Percentiles rank a stretch among this genome's conserved stretches.
Evolutionary conservation across 148 eudicot genomes (phyloP).

Genomic region (Pouteria glomerata): DNA sequence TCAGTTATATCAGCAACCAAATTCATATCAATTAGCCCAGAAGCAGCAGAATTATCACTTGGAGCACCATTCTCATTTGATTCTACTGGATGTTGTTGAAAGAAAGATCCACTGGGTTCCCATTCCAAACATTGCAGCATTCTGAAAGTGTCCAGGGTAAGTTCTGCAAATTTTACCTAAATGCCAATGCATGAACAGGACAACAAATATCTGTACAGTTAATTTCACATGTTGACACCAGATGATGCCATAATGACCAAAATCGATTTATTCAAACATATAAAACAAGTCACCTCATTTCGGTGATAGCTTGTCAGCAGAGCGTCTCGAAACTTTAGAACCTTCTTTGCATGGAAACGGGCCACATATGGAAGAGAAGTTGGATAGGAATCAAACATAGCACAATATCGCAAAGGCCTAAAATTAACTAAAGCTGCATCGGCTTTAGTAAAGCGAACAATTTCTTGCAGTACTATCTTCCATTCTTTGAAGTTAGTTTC

Average conservation of each 20-base stretch:
- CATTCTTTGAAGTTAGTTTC: constrained; percentile 85
- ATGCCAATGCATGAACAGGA: constrained; percentile 14
- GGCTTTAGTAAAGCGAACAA: constrained; percentile 61
- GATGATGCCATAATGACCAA: not conserved
- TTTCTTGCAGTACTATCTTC: constrained; percentile 90
- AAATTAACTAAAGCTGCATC: constrained; percentile 37
- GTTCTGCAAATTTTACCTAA: constrained; percentile 92
- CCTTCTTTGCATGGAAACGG: constrained; percentile 90
- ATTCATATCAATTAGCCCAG: constrained; percentile 81
- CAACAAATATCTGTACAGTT: not conserved
- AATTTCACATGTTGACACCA: not conserved
- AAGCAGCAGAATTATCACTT: constrained; percentile 70
- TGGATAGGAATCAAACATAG: constrained; percentile 68
- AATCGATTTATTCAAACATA: constrained; percentile 3
- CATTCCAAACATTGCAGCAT: constrained; percentile 98
- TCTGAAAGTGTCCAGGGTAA: constrained; percentile 84
- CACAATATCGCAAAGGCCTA: constrained; percentile 79
- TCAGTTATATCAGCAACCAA: constrained; percentile 83
- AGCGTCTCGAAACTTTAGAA: constrained; percentile 83
- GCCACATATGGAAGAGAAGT: constrained; percentile 69
- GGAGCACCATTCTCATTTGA: constrained; percentile 52
- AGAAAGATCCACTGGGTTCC: constrained; percentile 94
- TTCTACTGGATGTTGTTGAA: constrained; percentile 61
- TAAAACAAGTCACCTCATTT: constrained; percentile 61
- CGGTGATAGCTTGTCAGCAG: constrained; percentile 81